Evolutionary conservation across 2,329 filamentous ascomycete species (phyloP).

Genomic region (Paraconiothyrium brasiliense): DNA sequence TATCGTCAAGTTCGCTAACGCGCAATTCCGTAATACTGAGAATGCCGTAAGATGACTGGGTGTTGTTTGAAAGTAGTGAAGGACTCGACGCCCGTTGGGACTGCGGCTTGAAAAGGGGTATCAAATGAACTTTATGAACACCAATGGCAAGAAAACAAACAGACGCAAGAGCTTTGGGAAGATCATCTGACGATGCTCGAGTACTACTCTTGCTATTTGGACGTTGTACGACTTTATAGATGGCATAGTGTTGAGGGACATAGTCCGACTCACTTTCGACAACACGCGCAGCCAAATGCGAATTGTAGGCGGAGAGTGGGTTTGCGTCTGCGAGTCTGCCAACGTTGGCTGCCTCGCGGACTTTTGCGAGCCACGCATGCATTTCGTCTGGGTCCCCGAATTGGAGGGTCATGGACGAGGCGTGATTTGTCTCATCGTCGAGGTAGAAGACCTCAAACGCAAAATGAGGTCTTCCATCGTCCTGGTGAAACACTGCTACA

Average conservation of each 20-base stretch:
- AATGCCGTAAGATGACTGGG: conserved; percentile 68
- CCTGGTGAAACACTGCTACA: conserved; percentile 72
- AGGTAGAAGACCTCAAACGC: conserved; percentile 74
- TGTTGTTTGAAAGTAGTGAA: conserved; percentile 61
- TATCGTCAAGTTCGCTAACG: conserved; percentile 70
- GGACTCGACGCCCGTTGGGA: conserved; percentile 64
- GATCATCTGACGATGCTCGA: conserved; percentile 70
- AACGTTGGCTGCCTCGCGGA: conserved; percentile 68
- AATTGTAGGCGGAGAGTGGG: conserved; percentile 65
- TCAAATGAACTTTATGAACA: conserved; percentile 73
- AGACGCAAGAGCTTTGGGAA: conserved; percentile 70
- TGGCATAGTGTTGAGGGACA: conserved; percentile 71
- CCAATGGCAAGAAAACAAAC: conserved; percentile 76
- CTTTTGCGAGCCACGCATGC: conserved; percentile 70
- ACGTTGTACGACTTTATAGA: conserved; percentile 74
- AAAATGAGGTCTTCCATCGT: conserved; percentile 73
- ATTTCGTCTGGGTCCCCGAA: conserved; percentile 71
- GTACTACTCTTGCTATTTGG: conserved; percentile 64
- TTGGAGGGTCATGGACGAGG: conserved; percentile 71
- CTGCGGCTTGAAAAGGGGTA: conserved; percentile 69
- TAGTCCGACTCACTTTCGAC: conserved; percentile 75
- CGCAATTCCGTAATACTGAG: conserved; percentile 68
- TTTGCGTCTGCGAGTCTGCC: conserved; percentile 61
- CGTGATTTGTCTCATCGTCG: conserved; percentile 70
- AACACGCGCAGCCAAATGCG: conserved; percentile 69